Percentiles rank a stretch among this genome's conserved stretches.
Evolutionary conservation across 371 early-diverging fungal genomes (phyloP).

Genomic region (Mortierella polycephala): DNA sequence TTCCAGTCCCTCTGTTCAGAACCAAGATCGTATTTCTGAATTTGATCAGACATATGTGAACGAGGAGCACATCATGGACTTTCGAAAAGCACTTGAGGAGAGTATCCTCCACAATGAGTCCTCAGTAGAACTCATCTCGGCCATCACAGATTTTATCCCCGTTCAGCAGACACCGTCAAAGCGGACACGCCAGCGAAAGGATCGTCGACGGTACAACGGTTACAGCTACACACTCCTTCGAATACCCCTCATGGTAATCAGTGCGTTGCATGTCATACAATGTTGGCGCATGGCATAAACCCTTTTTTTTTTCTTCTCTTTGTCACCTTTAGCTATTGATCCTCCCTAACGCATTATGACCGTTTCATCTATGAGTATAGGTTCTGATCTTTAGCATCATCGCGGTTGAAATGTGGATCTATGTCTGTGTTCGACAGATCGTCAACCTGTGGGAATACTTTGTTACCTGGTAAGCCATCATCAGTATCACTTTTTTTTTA

Average conservation of each 20-base stretch:
- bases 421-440: conserved; percentile 74
- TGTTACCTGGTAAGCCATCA: conserved; percentile 66
- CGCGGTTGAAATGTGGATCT: conserved; percentile 73
- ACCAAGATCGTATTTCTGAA: conserved; percentile 25
- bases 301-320: not conserved
- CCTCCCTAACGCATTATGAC: not conserved
- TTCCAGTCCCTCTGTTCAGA: conserved; percentile 19
- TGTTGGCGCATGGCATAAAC: not conserved
- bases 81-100: conserved; percentile 62
- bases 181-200: conserved; percentile 14
- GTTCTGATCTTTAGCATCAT: conserved; percentile 69
- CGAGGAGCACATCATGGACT: conserved; percentile 63
- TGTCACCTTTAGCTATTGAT: not conserved
- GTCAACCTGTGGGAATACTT: conserved; percentile 81
- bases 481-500: conserved; percentile 2
- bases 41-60: conserved; percentile 59
- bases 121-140: conserved; percentile 64
- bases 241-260: conserved; percentile 69
- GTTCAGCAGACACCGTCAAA: conserved; percentile 33
- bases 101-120: conserved; percentile 41
- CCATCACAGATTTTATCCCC: conserved; percentile 62
- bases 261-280: not conserved
- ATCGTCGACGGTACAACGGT: conserved; percentile 42
- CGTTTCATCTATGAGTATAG: conserved; percentile 46
- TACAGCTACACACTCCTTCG: conserved; percentile 63